phyloP scores from a whole-genome alignment of 2,329 filamentous ascomycete genomes.

The Cryphonectria carpinicola region DNA sequence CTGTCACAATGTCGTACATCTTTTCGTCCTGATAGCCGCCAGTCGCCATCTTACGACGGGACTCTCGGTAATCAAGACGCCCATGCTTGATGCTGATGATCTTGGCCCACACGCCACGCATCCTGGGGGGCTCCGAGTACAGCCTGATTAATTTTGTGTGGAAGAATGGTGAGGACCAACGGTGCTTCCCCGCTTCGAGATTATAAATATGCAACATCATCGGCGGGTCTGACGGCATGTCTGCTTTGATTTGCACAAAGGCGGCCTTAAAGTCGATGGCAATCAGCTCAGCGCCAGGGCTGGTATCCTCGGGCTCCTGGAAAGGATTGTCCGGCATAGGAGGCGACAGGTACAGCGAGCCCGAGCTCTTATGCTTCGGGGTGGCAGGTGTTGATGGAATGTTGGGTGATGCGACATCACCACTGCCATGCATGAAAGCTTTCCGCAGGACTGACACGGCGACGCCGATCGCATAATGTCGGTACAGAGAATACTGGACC shows the following conservation, averaged over 20 bases:
- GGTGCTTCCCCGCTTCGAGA: constrained; percentile 79
- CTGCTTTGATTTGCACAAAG: constrained; percentile 84
- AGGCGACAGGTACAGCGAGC: constrained; percentile 43
- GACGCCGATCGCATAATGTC: constrained; percentile 87
- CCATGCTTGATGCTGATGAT: constrained; percentile 82
- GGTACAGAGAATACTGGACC: constrained; percentile 88
- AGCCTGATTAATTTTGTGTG: constrained; percentile 78
- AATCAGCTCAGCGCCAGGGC: constrained; percentile 64
- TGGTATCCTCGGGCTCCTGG: constrained; percentile 40
- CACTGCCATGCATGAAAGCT: constrained; percentile 63
- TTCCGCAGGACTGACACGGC: constrained; percentile 75
- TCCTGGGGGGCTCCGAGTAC: constrained; percentile 83
- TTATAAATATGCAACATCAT: constrained; percentile 89
- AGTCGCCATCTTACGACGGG: constrained; percentile 66
- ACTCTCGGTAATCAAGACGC: constrained; percentile 79
- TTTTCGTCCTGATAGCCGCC: constrained; percentile 70
- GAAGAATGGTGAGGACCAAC: constrained; percentile 85
- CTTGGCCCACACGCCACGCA: constrained; percentile 83
- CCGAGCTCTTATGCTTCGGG: constrained; percentile 21
- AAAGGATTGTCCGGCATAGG: constrained; percentile 42
- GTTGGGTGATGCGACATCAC: constrained; percentile 39
- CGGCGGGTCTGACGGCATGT: constrained; percentile 85
- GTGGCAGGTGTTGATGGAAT: constrained; percentile 31
- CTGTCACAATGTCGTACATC: constrained; percentile 80
- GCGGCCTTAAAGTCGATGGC: constrained; percentile 81